These are phyloP conservation scores for Barbarea vulgaris DNA, from an alignment of 345 rosid species.

Conservation along the genomic window DNA sequence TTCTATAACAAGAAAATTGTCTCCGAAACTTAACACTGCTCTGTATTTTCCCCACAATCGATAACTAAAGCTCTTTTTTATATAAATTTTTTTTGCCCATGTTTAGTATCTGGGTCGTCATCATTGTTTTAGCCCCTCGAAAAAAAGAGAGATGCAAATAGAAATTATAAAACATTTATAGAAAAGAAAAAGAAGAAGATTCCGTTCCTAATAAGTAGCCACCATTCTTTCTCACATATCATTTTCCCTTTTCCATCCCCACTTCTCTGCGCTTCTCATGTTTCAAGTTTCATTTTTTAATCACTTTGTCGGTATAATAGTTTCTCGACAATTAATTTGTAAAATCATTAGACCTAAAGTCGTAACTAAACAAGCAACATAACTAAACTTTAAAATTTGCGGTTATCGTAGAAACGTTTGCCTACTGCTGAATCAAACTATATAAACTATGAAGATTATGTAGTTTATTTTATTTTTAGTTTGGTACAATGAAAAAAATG, in stretches of 20 bases:
- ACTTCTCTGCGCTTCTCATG: constrained; percentile 18
- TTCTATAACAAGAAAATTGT: no score
- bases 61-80: not conserved
- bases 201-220: constrained; percentile 37
- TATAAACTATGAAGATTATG: not conserved
- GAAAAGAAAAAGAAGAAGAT: constrained; percentile 45
- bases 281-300: not conserved
- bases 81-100: no score
- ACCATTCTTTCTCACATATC: constrained; percentile 40
- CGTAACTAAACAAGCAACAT: not conserved
- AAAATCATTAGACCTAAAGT: constrained; percentile 7
- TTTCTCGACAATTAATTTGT: not conserved
- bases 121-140: constrained; percentile 20
- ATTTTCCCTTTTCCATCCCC: constrained; percentile 30
- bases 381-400: not conserved
- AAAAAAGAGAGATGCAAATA: constrained; percentile 33
- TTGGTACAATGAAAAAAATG: not conserved
- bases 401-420: not conserved
- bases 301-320: not conserved
- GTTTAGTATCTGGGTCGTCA: constrained; percentile 11
- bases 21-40: not conserved
- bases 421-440: not conserved
- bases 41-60: not conserved
- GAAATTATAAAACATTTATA: constrained; percentile 29
- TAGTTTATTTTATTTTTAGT: not conserved